A percentile compares a stretch with the other conserved stretches of the same genome.
phyloP scores from a whole-genome alignment of 768 basidiomycete species.

The Pleurotus cornucopiae region DNA sequence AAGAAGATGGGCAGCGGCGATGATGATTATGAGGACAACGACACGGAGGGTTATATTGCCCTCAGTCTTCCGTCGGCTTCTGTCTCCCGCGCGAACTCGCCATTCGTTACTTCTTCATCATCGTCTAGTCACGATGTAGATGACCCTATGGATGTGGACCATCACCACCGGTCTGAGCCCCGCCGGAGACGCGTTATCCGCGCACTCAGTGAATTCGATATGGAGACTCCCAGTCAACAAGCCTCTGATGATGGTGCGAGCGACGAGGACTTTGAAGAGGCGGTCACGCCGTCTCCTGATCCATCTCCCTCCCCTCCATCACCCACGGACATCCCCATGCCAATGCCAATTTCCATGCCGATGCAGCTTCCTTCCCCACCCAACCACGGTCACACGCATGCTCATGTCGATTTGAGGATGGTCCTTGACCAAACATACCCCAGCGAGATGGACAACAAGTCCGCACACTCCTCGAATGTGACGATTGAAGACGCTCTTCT shows the following conservation, averaged over 20 bases:
- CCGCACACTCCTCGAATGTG: constrained; percentile 46
- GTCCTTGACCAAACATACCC: constrained; percentile 37
- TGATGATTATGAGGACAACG: constrained; percentile 38
- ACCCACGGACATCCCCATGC: constrained; percentile 5
- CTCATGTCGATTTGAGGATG: constrained; percentile 15
- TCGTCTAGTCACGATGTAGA: constrained; percentile 35
- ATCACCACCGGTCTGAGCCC: constrained; percentile 18
- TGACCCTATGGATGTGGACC: constrained; percentile 48
- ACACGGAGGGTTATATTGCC: constrained; percentile 8
- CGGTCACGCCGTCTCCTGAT: constrained; percentile 67
- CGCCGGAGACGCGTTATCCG: neutral
- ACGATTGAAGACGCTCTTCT: constrained; percentile 73
- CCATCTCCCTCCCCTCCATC: constrained; percentile 22
- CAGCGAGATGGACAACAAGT: constrained; percentile 46
- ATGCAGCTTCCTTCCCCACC: constrained; percentile 3
- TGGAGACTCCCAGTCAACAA: constrained; percentile 28
- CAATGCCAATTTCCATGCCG: constrained; percentile 1
- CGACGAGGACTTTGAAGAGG: constrained; percentile 72
- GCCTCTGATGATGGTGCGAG: constrained; percentile 52
- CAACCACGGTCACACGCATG: constrained; percentile 2
- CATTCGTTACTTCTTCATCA: constrained; percentile 47
- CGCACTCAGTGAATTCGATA: constrained; percentile 7
- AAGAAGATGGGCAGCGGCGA: constrained; percentile 41
- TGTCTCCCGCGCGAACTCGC: constrained; percentile 51
- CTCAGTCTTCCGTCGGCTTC: constrained; percentile 32